Percentiles rank a stretch among this genome's conserved stretches.
Evolutionary conservation across 129 eudicot genomes (phyloP).

Genomic region (Saussurea involucrata): DNA sequence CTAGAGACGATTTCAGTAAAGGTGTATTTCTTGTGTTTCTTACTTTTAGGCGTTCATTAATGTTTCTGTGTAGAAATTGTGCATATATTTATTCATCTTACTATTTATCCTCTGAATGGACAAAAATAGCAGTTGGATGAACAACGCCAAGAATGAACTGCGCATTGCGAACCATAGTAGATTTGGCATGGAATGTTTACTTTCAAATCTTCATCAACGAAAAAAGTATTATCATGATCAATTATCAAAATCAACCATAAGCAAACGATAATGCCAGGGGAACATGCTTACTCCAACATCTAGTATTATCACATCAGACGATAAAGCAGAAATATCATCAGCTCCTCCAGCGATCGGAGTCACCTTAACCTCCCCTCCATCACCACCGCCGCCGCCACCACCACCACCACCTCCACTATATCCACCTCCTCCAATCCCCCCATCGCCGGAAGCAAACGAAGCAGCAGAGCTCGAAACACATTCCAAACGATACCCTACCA

Average conservation of each 20-base stretch:
- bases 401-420: conserved; percentile 38
- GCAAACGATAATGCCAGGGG: not conserved
- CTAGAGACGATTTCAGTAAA: not conserved
- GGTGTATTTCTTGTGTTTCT: not conserved
- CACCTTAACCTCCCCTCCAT: conserved; percentile 54
- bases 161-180: not conserved
- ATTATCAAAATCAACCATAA: not conserved
- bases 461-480: conserved; percentile 60
- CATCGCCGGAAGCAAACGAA: conserved; percentile 64
- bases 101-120: not conserved
- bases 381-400: conserved; percentile 58
- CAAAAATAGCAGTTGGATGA: not conserved
- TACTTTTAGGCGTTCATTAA: not conserved
- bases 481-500: conserved; percentile 31
- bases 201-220: not conserved
- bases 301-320: conserved; percentile 82
- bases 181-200: not conserved
- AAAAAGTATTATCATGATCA: conserved; percentile 8
- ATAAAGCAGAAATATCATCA: conserved; percentile 49
- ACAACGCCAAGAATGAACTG: not conserved
- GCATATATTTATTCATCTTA: not conserved
- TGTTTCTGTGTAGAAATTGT: not conserved
- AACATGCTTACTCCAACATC: conserved; percentile 69
- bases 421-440: conserved; percentile 46
- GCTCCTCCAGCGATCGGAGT: conserved; percentile 37